phyloP scores from a whole-genome alignment of 2,329 filamentous ascomycete genomes.

The Sphaerulina vaccinii region DNA sequence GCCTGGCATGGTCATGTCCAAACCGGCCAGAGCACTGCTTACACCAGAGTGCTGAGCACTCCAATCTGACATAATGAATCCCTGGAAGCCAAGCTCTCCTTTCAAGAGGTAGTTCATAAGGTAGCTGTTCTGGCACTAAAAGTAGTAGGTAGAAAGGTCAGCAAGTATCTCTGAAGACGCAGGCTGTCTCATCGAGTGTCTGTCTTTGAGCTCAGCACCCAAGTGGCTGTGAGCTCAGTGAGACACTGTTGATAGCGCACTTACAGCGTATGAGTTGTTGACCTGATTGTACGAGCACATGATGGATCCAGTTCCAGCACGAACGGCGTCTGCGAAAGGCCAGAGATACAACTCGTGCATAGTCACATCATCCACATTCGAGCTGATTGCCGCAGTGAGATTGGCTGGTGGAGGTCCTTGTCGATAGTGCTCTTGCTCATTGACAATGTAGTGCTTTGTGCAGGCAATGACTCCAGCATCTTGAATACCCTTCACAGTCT shows the following conservation, averaged over 20 bases:
- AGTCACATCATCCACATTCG: constrained; percentile 63
- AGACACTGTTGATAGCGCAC: too few species aligned
- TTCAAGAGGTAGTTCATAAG: constrained; percentile 74
- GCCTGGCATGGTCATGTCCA: constrained; percentile 76
- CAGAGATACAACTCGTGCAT: constrained; percentile 47
- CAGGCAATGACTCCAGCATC: constrained; percentile 78
- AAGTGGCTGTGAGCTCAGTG: too few species aligned
- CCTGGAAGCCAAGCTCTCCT: constrained; percentile 76
- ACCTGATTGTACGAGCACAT: constrained; percentile 70
- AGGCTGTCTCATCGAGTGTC: too few species aligned
- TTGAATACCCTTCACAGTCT: constrained; percentile 78
- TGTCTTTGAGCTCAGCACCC: too few species aligned
- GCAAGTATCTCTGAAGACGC: too few species aligned
- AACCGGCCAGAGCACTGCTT: constrained; percentile 65
- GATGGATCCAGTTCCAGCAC: constrained; percentile 51
- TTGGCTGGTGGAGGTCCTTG: constrained; percentile 49
- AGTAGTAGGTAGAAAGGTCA: too few species aligned
- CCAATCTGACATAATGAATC: constrained; percentile 70
- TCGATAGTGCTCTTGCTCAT: constrained; percentile 74
- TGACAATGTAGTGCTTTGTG: constrained; percentile 73
- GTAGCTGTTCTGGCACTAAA: constrained; percentile 81
- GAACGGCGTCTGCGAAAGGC: constrained; percentile 53
- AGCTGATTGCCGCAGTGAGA: constrained; percentile 60
- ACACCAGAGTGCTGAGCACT: constrained; percentile 70
- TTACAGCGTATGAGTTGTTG: constrained; percentile 60